These are phyloP conservation scores for Carex pumila DNA, from an alignment of 176 grass and related monocot species.

Conservation along the genomic window DNA sequence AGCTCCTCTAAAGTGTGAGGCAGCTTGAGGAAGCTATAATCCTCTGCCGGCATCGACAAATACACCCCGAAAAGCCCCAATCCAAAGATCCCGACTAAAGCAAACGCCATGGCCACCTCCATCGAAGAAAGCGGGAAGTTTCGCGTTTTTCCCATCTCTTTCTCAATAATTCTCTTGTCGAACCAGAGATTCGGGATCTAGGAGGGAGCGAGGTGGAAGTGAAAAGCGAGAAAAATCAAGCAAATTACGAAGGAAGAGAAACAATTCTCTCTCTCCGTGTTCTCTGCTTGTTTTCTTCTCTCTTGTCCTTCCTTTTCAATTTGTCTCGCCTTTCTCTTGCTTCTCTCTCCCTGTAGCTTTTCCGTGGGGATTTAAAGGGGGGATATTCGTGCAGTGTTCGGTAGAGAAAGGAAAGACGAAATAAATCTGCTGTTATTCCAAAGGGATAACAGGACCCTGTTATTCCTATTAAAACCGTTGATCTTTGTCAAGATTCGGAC, in stretches of 20 bases:
- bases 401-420: neutral
- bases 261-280: neutral
- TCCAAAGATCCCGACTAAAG: slow-evolving; percentile 52
- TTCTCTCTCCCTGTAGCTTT: slow-evolving; percentile 20
- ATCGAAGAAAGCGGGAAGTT: slow-evolving; percentile 50
- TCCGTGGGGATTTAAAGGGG: slow-evolving; percentile 39
- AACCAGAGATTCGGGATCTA: slow-evolving; percentile 18
- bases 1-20: slow-evolving; percentile 63
- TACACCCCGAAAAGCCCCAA: slow-evolving; percentile 69
- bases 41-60: slow-evolving; percentile 69
- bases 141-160: slow-evolving; percentile 48
- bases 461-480: no score
- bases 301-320: neutral
- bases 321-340: slow-evolving; percentile 1
- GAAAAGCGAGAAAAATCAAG: slow-evolving; percentile 20
- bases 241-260: slow-evolving; percentile 13
- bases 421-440: no score
- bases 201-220: slow-evolving; percentile 6
- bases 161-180: neutral
- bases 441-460: no score
- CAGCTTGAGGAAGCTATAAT: slow-evolving; percentile 67
- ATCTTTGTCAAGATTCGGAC: no score
- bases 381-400: slow-evolving; percentile 12
- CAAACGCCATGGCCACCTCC: slow-evolving; percentile 55
- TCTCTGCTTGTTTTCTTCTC: neutral